These are phyloP conservation scores for Yamadazyma taylorii DNA, from an alignment of 1,139 yeast species.

Conservation along the genomic window DNA sequence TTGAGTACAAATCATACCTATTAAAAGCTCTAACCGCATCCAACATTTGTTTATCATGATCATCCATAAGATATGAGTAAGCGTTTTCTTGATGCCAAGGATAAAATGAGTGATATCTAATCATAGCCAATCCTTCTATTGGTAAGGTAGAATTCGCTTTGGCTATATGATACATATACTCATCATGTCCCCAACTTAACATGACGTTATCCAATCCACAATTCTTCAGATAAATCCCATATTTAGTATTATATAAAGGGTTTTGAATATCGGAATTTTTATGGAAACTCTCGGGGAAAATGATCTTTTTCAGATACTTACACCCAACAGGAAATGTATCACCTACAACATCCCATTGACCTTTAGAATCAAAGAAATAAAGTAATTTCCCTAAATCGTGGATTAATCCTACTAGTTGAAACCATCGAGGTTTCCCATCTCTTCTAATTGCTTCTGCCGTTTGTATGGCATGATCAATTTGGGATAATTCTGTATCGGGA, in stretches of 20 bases:
- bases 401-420: conserved; percentile 69
- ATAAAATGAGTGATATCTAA: conserved; percentile 71
- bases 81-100: conserved; percentile 79
- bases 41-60: conserved; percentile 60
- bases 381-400: conserved; percentile 71
- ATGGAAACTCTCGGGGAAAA: conserved; percentile 60
- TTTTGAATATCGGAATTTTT: conserved; percentile 61
- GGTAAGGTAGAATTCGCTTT: conserved; percentile 64
- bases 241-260: conserved; percentile 65
- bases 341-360: conserved; percentile 85
- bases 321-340: conserved; percentile 80
- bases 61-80: conserved; percentile 63
- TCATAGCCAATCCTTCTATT: conserved; percentile 69
- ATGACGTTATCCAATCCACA: conserved; percentile 72
- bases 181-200: conserved; percentile 82
- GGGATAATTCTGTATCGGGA: conserved; percentile 74
- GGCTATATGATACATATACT: conserved; percentile 73
- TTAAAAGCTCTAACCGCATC: conserved; percentile 67
- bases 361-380: conserved; percentile 68
- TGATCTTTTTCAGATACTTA: conserved; percentile 57
- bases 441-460: conserved; percentile 73
- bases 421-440: conserved; percentile 73
- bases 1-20: conserved; percentile 68
- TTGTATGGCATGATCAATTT: conserved; percentile 73
- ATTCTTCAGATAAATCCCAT: conserved; percentile 62